Evolutionary conservation across 768 basidiomycete genomes (phyloP).

Genomic region (Terana coerulea): DNA sequence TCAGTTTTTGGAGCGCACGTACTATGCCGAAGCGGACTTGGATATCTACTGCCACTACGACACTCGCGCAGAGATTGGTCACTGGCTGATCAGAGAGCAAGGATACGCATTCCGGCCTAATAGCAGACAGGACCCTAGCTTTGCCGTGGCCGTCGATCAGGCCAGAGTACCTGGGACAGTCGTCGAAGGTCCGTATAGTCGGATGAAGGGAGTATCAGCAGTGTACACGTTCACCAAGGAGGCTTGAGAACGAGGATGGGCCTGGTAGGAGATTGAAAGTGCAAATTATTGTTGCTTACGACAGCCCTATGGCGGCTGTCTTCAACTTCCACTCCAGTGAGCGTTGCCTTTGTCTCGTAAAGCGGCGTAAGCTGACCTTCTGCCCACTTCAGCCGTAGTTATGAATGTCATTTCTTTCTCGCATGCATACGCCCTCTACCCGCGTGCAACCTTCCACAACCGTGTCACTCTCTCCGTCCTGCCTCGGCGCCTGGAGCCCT

Average conservation of each 20-base stretch:
- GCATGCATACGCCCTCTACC: slow-evolving; percentile 36
- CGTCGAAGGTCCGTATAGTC: slow-evolving; percentile 16
- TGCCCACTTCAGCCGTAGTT: slow-evolving; percentile 30
- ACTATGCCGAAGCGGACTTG: slow-evolving; percentile 45
- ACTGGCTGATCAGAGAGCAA: slow-evolving; percentile 29
- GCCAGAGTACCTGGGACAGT: background rate
- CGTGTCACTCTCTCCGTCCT: slow-evolving; percentile 24
- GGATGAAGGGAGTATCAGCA: slow-evolving; percentile 24
- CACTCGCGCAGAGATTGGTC: slow-evolving; percentile 28
- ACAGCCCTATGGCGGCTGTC: slow-evolving; percentile 35
- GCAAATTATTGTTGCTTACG: slow-evolving; percentile 37
- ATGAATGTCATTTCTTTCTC: slow-evolving; percentile 43
- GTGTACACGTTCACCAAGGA: slow-evolving; percentile 33
- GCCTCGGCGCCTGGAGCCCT: background rate
- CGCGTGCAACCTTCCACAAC: slow-evolving; percentile 36
- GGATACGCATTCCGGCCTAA: slow-evolving; percentile 30
- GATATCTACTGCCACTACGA: slow-evolving; percentile 43
- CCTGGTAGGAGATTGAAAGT: slow-evolving; percentile 22
- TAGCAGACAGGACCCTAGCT: slow-evolving; percentile 19
- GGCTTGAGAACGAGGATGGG: background rate
- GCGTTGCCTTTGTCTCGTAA: slow-evolving; percentile 12
- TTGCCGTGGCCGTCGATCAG: slow-evolving; percentile 8
- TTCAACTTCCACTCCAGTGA: slow-evolving; percentile 46
- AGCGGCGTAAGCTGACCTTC: background rate
- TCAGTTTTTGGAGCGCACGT: slow-evolving; percentile 45